These are phyloP conservation scores for Cladosporium sp. DNA, from an alignment of 2,329 filamentous ascomycete genomes.

Conservation along the genomic window DNA sequence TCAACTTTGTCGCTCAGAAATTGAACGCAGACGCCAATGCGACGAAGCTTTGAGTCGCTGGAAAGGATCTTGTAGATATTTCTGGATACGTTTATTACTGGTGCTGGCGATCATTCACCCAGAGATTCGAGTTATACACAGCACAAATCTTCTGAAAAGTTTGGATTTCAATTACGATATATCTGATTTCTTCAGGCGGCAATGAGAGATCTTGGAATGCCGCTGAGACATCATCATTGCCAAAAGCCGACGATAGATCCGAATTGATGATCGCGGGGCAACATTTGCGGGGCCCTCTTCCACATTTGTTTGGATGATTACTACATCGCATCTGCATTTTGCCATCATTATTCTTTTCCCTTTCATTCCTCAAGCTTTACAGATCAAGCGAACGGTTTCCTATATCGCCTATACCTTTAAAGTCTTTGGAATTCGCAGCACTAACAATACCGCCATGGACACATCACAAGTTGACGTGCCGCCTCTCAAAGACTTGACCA, in stretches of 20 bases:
- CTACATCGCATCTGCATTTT: not conserved
- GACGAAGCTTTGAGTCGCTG: conserved; percentile 4
- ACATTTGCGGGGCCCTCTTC: conserved; percentile 6
- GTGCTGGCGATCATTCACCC: no score
- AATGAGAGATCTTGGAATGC: conserved; percentile 1
- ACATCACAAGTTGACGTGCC: conserved; percentile 44
- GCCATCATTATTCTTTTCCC: not conserved
- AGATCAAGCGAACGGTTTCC: no score
- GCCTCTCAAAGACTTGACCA: conserved; percentile 65
- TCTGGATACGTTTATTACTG: no score
- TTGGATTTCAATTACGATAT: no score
- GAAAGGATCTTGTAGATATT: no score
- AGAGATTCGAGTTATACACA: no score
- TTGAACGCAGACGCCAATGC: conserved; percentile 16
- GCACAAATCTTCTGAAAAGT: no score
- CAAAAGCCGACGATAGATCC: conserved; percentile 7
- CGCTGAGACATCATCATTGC: no score
- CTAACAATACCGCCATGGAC: conserved; percentile 35
- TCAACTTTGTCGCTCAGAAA: conserved; percentile 37
- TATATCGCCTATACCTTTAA: no score
- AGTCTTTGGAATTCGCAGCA: not conserved
- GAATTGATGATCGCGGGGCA: not conserved
- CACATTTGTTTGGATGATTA: not conserved
- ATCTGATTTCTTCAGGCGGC: conserved; percentile 5
- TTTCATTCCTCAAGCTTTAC: not conserved